Percentiles rank a stretch among this genome's conserved stretches.
phyloP scores from a whole-genome alignment of 306 rosid species.

The Cucurbita pepo region DNA sequence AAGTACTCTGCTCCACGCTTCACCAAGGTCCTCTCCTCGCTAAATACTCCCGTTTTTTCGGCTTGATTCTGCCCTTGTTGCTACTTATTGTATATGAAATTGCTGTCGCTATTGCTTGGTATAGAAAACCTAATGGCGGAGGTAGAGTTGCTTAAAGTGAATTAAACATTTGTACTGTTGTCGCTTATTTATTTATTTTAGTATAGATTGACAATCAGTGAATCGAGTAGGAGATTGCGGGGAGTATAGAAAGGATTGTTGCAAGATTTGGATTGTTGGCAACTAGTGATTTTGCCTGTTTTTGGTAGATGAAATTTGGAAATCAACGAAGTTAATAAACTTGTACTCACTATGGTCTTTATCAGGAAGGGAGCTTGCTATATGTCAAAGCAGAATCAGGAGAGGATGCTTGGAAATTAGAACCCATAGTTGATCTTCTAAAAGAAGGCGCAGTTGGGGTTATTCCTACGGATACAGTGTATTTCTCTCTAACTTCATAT shows the following conservation, averaged over 20 bases:
- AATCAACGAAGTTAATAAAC: neutral
- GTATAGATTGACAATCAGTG: neutral
- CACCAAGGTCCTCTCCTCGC: conserved; percentile 41
- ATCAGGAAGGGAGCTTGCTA: conserved; percentile 59
- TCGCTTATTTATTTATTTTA: neutral
- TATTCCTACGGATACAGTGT: conserved; percentile 89
- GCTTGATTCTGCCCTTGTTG: neutral
- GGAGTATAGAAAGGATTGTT: neutral
- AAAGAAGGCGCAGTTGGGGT: conserved; percentile 86
- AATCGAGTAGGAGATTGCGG: neutral
- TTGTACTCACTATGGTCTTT: neutral
- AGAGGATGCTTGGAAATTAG: conserved; percentile 73
- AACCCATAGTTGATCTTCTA: conserved; percentile 41
- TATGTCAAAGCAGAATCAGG: conserved; percentile 66
- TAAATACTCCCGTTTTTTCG: neutral
- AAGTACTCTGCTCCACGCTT: conserved; percentile 66
- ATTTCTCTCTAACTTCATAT: neutral
- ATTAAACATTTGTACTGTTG: neutral
- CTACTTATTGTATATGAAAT: neutral
- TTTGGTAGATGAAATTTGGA: neutral
- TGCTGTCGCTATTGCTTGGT: neutral
- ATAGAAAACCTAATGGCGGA: neutral
- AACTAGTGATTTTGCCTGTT: neutral
- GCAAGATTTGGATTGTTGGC: neutral
- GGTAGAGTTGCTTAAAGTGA: neutral